Base-by-base conservation (phyloP, 1,284 basidiomycete species). In the Pseudozyma hubeiensis region DNA sequence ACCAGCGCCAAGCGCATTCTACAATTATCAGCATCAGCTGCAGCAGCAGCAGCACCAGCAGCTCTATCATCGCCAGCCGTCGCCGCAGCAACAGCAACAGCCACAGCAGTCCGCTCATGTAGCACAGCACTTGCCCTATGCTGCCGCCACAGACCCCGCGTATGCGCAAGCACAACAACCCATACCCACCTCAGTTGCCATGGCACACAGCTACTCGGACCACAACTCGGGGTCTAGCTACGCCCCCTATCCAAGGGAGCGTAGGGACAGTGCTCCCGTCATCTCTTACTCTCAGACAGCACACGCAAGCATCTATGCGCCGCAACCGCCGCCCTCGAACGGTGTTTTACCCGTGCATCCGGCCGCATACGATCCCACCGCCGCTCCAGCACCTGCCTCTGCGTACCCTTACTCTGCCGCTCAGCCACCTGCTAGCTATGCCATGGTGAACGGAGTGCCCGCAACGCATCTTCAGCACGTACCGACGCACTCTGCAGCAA, bases 11-110 rank as follows among this genome's bases (percentile, higher is more conserved):
- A 77, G 64, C 51, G 68, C 74, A 16, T 67, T 69, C 37, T 69
- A 65, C 57, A 72, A 76, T 17, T 73, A 73, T 24, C 69, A 73
- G 53, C 68, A 76, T 41, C 68, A 76, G 61, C 44, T 63, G 37
- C 68, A 72, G 37, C 70, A 68, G 43, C 70, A 67, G 4, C 56
- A 69, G 34, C 55, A 64, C 11, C 59, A 64, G 30, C 57, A 61
- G n/a, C 50, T 43, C 9, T 49, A 61, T 5, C 62, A 50, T 13
- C 63, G 59, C 34, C 63, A 66, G 16, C 73, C 68, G 40, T 62
- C 11, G 40, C 16, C 10, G 40, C 40, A 41, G n/a, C 16, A 7
- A 9, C 14, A 37, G 9, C 35, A 37, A 14, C 40, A 53, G 39
- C 48, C 45, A 31, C 61, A 68, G 37, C 54, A 30, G 29, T 29